Evolutionary conservation across 2,329 filamentous ascomycete species (phyloP), one percentile per base, ranked within the genome.

Genomic region (Catunica adiposa): DNA sequence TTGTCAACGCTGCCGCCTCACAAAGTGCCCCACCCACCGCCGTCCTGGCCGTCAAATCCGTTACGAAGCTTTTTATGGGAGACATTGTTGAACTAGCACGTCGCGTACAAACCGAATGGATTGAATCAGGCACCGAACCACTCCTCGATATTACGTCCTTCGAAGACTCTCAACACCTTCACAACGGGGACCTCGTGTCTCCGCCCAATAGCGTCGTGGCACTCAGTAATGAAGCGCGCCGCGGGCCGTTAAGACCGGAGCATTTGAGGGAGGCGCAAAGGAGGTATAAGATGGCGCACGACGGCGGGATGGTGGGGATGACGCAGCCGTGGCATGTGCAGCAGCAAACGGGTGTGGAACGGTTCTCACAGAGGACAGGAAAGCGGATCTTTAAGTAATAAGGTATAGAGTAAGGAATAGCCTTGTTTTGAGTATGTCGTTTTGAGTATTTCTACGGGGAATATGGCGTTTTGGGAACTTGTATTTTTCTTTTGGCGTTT

Each of bases 1-100:
- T 89, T 59, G 82, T 88, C 64, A 90, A 89, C 63, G 83, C 85
- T 58, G 87, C 85, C 1, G 82, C 89, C 7, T 87, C 83, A 0
- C 86, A 89, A 65, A 88, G 83, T 1, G 85, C 87, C 0, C 83
- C 84, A 0, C 74, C 78, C 20, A 83, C 79, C 62, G 83, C 89
- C 52, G 82, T 86, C 59, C 80, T 84, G 22, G 82, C 83, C n/a
- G 83, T 89, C 63, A 82, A 81, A 51, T 80, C 82, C 0, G 84
- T 86, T 20, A 80, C 83, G 51, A 90, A 90, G 67, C 74, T 86
- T 59, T 89, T 86, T 65, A 77, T 85, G 3, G 85, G 84, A 54
- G 82, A 88, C 60, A 73, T 90, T 51, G 83, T 89, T 60, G 84
- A 88, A 65, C 71, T 75, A 51, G 84, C 86, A 8, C 76, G 84